Base-by-base conservation (phyloP, 1,284 basidiomycete genomes). In the Schizopora paradoxa region DNA sequence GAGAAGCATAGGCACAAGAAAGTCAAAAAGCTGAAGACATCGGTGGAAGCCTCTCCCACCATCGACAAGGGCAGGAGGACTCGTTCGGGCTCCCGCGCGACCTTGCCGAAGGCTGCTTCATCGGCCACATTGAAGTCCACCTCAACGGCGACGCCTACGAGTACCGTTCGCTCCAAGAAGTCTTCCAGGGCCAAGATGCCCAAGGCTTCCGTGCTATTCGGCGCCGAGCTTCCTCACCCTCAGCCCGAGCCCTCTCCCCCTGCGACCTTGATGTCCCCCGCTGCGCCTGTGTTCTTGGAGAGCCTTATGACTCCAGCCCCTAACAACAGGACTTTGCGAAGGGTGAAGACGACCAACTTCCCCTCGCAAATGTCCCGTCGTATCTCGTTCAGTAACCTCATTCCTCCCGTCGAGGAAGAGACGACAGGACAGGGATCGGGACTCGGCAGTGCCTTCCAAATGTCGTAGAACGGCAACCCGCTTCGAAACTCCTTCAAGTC, bases 21-120 rank as follows among this genome's bases (percentile, higher is more conserved):
- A 36, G 77, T 72, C 34, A 87, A 87, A 70, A 83, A 82, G 61
- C 65, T 73, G 43, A 74, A 69, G 29, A 71, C 69, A 59, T 63
- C 31, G 27, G 28, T 41, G 13, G 25, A 61, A 2, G 53, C 60
- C 22, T 61, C 64, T 38, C 61, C 67, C 31, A 57, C 62, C 8
- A 56, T 64, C 2, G 40, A 41, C 22, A 58, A 48, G 10, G 34
- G 29, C 13, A 41, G 19, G 16, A 47, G 44, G 19, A 21, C 19
- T 11, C 34, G 13, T 13, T 21, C 45, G 8, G 14, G 8, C 28
- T 31, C 28, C 10, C n/a, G n/a, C n/a, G n/a, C n/a, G n/a, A n/a
- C n/a, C n/a, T 18, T 50, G 21, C 11, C 47, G 14, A 51, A 51
- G 31, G 31, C 36, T 19, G 36, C 45, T 5, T 47, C 45, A 22